phyloP scores from a whole-genome alignment of 2,329 filamentous ascomycete genomes.

The Penicillium janthinellum region DNA sequence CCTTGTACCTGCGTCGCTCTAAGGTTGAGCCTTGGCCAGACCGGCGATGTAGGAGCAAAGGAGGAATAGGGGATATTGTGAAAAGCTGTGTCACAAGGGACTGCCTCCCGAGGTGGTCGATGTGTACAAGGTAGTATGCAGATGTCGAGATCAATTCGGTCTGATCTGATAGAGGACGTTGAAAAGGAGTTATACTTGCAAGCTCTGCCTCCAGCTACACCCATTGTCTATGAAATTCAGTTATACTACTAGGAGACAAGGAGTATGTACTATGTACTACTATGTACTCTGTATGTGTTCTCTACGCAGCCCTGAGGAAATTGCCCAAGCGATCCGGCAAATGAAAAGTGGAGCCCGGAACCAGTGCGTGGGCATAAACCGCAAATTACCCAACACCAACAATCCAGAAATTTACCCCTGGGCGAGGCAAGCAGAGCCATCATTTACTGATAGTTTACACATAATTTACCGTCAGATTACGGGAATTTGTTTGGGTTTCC shows the following conservation, averaged over 20 bases:
- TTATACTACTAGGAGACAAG: not conserved
- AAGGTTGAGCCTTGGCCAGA: not conserved
- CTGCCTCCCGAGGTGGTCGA: not conserved
- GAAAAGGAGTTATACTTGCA: not conserved
- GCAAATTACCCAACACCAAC: not conserved
- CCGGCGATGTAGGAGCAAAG: not conserved
- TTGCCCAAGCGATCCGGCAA: not conserved
- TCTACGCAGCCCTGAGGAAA: not conserved
- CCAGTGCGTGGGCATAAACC: not conserved
- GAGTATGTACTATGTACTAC: no score
- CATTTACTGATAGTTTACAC: not conserved
- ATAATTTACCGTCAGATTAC: conserved; percentile 17
- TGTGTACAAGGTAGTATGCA: not conserved
- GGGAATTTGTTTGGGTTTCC: conserved; percentile 6
- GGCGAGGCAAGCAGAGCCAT: not conserved
- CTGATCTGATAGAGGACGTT: not conserved
- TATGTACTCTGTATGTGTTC: not conserved
- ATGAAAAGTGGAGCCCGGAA: not conserved
- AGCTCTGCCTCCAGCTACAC: not conserved
- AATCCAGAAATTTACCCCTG: not conserved
- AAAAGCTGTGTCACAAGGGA: not conserved
- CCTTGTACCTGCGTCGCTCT: not conserved
- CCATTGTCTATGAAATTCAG: not conserved
- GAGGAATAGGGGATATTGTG: not conserved
- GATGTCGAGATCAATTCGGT: not conserved